Base-by-base conservation (phyloP, 2,329 filamentous ascomycete genomes). In the Berkeleyomyces rouxiae region DNA sequence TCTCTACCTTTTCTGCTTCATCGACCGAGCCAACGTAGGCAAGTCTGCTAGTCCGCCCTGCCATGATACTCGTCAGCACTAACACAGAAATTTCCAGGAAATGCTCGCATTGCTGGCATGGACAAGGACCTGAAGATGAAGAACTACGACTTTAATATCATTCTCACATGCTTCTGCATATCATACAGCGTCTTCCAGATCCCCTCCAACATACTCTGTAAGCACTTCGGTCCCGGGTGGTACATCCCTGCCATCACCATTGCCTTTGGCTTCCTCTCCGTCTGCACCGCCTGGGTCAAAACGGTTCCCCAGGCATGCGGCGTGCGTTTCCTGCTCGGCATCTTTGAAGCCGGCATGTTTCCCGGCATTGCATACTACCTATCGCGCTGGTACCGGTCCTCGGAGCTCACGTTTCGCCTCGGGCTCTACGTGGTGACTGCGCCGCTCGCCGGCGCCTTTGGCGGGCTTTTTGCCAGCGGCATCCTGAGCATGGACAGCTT, bases 361-460 rank as follows among this genome's bases (percentile, higher is more conserved):
- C 86, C 86, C 0, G 86, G 86, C 0, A 87, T 88, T 47, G 84
- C 85, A 0, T 90, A 88, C 71, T 89, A 88, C 67, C 73, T 88
- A 23, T 84, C 81, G 0, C 76, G 85, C 60, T 89, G 85, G 85
- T 89, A 88, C 67, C 76, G 84, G n/a, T 76, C 83, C 40, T 79
- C 78, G 59, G 86, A 90, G 71, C 74, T 89, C 4, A 79, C 82
- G 0, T 87, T 87, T 70, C 78, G 85, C 0, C 74, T 88, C 0
- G 80, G 82, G 0, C 73, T 88, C 1, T 88, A 87, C 72, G 82
- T 88, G 62, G 83, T 87, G 63, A 86, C 83, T 79, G 81, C 84
- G 0, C 84, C 85, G 0, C 74, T 89, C 0, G 85, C 85, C 0
- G 85, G 85, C 2, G 85, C 85, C 0, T 88, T 88, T 66, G 85